phyloP scores from a whole-genome alignment of 2,329 filamentous ascomycete genomes.

The Penicillium sp. region DNA sequence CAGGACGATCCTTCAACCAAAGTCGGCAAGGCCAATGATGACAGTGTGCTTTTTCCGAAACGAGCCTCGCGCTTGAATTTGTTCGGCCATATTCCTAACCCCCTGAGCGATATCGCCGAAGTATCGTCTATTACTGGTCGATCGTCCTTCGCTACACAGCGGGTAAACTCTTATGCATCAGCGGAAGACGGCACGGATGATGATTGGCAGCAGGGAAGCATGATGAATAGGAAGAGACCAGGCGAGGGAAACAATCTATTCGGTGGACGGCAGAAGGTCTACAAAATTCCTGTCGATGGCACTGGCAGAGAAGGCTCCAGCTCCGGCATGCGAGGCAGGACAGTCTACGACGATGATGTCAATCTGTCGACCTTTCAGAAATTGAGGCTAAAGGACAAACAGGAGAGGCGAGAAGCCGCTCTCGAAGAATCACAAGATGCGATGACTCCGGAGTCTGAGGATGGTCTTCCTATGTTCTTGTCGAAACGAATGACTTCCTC shows the following conservation, averaged over 20 bases:
- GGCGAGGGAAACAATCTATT: constrained; percentile 90
- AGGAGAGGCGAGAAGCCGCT: constrained; percentile 41
- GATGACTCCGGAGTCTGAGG: constrained; percentile 38
- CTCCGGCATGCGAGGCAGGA: constrained; percentile 56
- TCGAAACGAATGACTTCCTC: constrained; percentile 77
- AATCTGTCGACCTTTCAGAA: constrained; percentile 78
- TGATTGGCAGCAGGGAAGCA: constrained; percentile 60
- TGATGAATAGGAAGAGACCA: constrained; percentile 81
- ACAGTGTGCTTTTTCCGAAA: constrained; percentile 82
- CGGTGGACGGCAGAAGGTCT: constrained; percentile 92
- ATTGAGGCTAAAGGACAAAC: constrained; percentile 55
- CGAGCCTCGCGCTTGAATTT: constrained; percentile 74
- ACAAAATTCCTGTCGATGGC: constrained; percentile 66
- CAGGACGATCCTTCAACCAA: constrained; percentile 88
- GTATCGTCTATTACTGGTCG: constrained; percentile 72
- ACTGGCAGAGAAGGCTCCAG: constrained; percentile 22
- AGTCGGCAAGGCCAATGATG: constrained; percentile 90
- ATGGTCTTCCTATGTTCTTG: constrained; percentile 59
- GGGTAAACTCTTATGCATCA: constrained; percentile 62
- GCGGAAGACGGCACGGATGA: constrained; percentile 62
- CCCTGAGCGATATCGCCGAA: constrained; percentile 82
- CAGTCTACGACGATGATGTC: constrained; percentile 84
- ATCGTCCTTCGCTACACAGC: constrained; percentile 56
- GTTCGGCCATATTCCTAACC: constrained; percentile 59
- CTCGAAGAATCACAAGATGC: constrained; percentile 35